Evolutionary conservation across 2,329 filamentous ascomycete genomes (phyloP).

Genomic region (Plectosphaerella sp.): DNA sequence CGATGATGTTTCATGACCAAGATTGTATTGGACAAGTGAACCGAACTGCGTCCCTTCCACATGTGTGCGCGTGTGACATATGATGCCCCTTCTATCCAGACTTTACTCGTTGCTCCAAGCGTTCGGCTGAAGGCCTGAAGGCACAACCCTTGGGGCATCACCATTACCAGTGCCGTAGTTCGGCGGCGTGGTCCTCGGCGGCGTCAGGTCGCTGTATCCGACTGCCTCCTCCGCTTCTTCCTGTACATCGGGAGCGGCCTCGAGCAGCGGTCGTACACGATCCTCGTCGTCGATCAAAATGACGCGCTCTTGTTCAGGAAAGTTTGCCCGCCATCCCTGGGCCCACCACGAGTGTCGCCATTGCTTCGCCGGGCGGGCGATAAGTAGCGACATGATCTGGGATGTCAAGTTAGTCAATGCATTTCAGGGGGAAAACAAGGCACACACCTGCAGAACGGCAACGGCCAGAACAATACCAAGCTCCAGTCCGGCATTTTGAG

Average conservation of each 20-base stretch:
- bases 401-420: neutral
- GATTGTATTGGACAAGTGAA: no score
- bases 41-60: no score
- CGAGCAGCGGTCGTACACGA: neutral
- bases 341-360: conserved; percentile 14
- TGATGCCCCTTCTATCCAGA: no score
- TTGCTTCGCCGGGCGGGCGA: conserved; percentile 8
- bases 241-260: neutral
- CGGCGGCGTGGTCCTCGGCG: neutral
- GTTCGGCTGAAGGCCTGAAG: no score
- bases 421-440: neutral
- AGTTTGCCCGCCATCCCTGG: conserved; percentile 7
- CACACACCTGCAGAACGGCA: conserved; percentile 50
- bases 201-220: neutral
- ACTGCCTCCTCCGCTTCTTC: neutral
- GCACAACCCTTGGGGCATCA: no score
- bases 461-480: conserved; percentile 49
- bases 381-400: conserved; percentile 8
- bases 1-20: no score
- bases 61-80: no score
- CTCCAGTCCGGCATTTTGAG: conserved; percentile 47
- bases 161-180: neutral
- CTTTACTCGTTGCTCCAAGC: no score
- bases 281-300: neutral
- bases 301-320: conserved; percentile 4